Evolutionary conservation across 2,329 filamentous ascomycete genomes (phyloP).

Genomic region (Fusarium multiceps): DNA sequence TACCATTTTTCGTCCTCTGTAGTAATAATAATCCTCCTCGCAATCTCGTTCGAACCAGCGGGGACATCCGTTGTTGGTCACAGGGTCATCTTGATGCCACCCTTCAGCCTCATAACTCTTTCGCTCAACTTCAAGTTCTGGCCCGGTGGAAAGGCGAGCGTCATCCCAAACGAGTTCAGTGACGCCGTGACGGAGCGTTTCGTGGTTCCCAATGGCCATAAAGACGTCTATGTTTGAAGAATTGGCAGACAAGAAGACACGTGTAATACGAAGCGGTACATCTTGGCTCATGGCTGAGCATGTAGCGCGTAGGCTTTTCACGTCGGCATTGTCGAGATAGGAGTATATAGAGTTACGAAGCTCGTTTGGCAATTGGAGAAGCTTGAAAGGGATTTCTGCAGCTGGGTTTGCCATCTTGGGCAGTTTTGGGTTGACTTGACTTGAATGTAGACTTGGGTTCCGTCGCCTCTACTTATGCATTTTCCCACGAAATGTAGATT

Average conservation of each 20-base stretch:
- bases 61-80: no score
- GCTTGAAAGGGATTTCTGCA: background rate
- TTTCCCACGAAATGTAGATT: no score
- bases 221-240: slow-evolving; percentile 1
- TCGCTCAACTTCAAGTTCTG: no score
- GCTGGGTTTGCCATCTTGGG: no score
- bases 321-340: background rate
- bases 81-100: no score
- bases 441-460: no score
- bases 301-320: background rate
- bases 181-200: background rate
- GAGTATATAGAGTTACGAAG: background rate
- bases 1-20: no score
- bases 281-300: background rate
- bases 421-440: no score
- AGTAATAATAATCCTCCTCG: no score
- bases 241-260: slow-evolving; percentile 3
- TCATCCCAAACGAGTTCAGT: slow-evolving; percentile 8
- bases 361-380: background rate
- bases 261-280: background rate
- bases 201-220: background rate
- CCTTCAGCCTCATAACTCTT: no score
- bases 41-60: no score
- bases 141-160: background rate
- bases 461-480: no score